Conservation (phyloP, 805 yeast genomes). For the Ogataea nakhonphanomensis region DNA sequence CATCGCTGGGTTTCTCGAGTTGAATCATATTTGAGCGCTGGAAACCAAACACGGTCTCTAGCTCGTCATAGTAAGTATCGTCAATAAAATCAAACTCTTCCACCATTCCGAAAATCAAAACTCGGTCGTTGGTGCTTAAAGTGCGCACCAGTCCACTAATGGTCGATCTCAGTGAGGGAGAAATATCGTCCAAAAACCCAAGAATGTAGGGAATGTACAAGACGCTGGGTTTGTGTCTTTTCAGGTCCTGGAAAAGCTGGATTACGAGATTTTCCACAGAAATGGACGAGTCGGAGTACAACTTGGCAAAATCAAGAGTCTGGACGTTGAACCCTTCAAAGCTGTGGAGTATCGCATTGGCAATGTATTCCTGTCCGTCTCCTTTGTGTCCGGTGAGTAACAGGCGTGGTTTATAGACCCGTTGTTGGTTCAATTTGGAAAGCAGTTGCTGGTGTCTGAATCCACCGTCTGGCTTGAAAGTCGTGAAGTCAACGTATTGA, state of each 20-base stretch:
- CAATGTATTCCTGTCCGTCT: constrained; percentile 81
- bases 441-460: constrained; percentile 65
- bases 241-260: constrained; percentile 81
- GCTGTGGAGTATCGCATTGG: constrained; percentile 74
- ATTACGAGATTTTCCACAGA: constrained; percentile 82
- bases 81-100: constrained; percentile 33
- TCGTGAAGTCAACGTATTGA: constrained; percentile 52
- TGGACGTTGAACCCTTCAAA: constrained; percentile 91
- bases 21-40: constrained; percentile 47
- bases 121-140: constrained; percentile 65
- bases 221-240: constrained; percentile 85
- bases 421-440: constrained; percentile 37
- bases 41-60: constrained; percentile 57
- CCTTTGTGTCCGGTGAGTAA: constrained; percentile 72
- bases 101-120: constrained; percentile 71
- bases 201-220: constrained; percentile 80
- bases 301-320: constrained; percentile 71
- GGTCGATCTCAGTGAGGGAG: constrained; percentile 68
- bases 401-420: constrained; percentile 80
- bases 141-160: constrained; percentile 66
- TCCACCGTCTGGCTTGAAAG: constrained; percentile 51
- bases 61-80: constrained; percentile 38
- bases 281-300: constrained; percentile 74
- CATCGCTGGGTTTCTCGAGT: constrained; percentile 36
- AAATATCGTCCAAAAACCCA: constrained; percentile 66